A percentile compares a stretch with the other conserved stretches of the same genome.
phyloP scores from a whole-genome alignment of 495 filamentous ascomycete genomes.

The Extremus antarcticus region DNA sequence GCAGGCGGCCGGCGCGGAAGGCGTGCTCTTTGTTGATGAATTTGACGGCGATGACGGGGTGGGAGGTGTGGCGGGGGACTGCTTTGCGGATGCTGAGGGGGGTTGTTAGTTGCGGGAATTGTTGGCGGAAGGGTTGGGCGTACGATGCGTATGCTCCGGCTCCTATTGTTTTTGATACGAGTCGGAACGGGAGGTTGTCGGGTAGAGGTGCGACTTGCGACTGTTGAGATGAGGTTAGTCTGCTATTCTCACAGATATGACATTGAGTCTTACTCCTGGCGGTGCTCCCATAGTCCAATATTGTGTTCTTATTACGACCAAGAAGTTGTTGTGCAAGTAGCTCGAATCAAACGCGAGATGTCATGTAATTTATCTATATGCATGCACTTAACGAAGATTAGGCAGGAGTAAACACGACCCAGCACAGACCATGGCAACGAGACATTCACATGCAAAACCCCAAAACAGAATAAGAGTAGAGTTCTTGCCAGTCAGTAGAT shows the following conservation, averaged over 20 bases:
- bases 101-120: constrained; percentile 4
- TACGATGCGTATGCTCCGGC: constrained; percentile 95
- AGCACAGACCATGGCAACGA: not conserved
- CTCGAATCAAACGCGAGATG: no score
- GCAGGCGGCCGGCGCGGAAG: constrained; percentile 74
- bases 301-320: not conserved
- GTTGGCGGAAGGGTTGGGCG: constrained; percentile 30
- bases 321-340: no score
- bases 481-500: not conserved
- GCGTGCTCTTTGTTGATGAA: constrained; percentile 97
- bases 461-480: no score
- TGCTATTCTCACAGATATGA: not conserved
- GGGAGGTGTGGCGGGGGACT: constrained; percentile 51
- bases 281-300: constrained; percentile 10
- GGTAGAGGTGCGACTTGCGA: constrained; percentile 86
- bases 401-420: not conserved
- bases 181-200: constrained; percentile 75
- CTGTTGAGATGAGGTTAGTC: constrained; percentile 35
- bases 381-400: not conserved
- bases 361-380: no score
- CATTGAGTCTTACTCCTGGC: constrained; percentile 7
- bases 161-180: constrained; percentile 92
- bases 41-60: constrained; percentile 89
- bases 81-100: constrained; percentile 77
- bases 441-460: not conserved